phyloP scores from a whole-genome alignment of 1,139 yeast genomes.

The Kazachstania sp. region DNA sequence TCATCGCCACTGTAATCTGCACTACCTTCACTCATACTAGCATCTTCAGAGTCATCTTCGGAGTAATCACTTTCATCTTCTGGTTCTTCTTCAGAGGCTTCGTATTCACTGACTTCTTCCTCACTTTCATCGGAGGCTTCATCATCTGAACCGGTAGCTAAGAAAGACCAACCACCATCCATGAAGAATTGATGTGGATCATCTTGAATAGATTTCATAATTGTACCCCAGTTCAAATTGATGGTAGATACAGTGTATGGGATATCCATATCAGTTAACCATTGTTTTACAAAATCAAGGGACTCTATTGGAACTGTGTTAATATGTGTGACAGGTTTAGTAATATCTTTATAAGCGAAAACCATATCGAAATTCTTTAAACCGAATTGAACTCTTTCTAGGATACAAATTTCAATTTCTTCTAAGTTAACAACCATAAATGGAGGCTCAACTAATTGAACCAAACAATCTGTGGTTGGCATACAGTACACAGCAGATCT shows the following conservation, averaged over 20 bases:
- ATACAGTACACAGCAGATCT: slow-evolving; percentile 90
- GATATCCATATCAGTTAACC: slow-evolving; percentile 94
- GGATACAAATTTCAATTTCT: slow-evolving; percentile 89
- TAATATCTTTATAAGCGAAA: slow-evolving; percentile 86
- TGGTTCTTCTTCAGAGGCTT: slow-evolving; percentile 50
- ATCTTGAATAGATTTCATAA: slow-evolving; percentile 86
- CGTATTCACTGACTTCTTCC: slow-evolving; percentile 37
- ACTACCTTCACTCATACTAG: slow-evolving; percentile 37
- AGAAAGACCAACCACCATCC: slow-evolving; percentile 95
- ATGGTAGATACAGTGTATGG: slow-evolving; percentile 93
- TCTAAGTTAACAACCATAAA: slow-evolving; percentile 83
- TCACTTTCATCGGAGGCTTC: slow-evolving; percentile 54
- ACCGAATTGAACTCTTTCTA: slow-evolving; percentile 97
- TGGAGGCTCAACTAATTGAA: slow-evolving; percentile 91
- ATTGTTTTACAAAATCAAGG: slow-evolving; percentile 85
- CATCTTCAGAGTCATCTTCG: slow-evolving; percentile 41
- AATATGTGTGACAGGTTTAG: slow-evolving; percentile 79
- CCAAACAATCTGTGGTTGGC: slow-evolving; percentile 95
- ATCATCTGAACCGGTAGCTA: slow-evolving; percentile 62
- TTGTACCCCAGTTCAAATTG: slow-evolving; percentile 91
- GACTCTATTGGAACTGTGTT: slow-evolving; percentile 92
- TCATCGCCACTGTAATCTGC: slow-evolving; percentile 47
- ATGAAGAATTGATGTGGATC: slow-evolving; percentile 92
- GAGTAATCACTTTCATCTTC: slow-evolving; percentile 65
- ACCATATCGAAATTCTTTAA: slow-evolving; percentile 93